Evolutionary conservation across 2,329 filamentous ascomycete genomes (phyloP).

Genomic region (Neopestalotiopsis rosae): DNA sequence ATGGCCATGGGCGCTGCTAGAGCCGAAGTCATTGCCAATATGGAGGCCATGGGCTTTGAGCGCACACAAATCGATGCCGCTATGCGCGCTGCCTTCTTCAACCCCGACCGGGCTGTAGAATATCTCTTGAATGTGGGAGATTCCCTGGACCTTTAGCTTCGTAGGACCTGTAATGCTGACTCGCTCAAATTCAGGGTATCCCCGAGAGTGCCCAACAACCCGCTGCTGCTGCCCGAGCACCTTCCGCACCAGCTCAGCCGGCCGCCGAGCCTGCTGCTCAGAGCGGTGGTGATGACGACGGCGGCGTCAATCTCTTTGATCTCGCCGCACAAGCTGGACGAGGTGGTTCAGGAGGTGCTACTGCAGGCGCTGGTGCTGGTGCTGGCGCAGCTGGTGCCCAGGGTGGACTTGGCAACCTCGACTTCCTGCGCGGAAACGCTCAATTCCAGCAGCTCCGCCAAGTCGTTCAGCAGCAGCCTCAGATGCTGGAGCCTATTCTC

Average conservation of each 20-base stretch:
- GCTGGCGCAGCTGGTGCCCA: constrained; percentile 47
- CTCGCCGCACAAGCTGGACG: constrained; percentile 80
- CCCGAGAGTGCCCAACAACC: constrained; percentile 82
- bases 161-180: neutral
- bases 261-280: constrained; percentile 45
- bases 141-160: neutral
- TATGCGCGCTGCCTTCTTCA: constrained; percentile 96
- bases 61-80: constrained; percentile 87
- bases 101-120: constrained; percentile 95
- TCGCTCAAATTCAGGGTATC: constrained; percentile 69
- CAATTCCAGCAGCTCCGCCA: constrained; percentile 98
- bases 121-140: constrained; percentile 82
- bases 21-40: constrained; percentile 82
- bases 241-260: constrained; percentile 42
- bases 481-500: constrained; percentile 97
- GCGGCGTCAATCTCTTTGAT: constrained; percentile 88
- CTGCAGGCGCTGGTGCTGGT: constrained; percentile 55
- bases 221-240: constrained; percentile 51
- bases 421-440: constrained; percentile 92
- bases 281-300: constrained; percentile 62
- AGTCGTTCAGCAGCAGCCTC: constrained; percentile 95
- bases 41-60: constrained; percentile 98
- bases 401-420: constrained; percentile 75
- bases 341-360: constrained; percentile 47
- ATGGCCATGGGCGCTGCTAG: constrained; percentile 85